A percentile compares a stretch with the other conserved stretches of the same genome.
Conservation (phyloP, 805 yeast species). For the Teunomyces cretensis region DNA sequence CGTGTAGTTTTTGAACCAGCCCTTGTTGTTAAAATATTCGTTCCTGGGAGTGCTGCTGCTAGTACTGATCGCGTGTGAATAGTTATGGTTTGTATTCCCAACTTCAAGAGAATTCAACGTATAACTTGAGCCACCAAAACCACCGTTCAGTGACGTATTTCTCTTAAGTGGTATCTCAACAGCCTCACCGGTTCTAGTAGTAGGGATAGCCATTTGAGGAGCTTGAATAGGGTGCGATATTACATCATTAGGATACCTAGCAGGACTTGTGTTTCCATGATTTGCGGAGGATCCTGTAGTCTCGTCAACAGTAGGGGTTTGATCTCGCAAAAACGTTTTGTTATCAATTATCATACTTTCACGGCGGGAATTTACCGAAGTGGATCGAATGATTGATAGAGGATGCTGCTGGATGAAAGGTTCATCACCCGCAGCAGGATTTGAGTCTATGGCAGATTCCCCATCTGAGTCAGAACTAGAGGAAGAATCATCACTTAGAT, state of each 20-base stretch:
- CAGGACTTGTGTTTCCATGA: constrained; percentile 1
- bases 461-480: constrained; percentile 25
- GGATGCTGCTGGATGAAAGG: constrained; percentile 21
- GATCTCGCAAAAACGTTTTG: constrained; percentile 10
- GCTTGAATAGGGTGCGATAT: constrained; percentile 25
- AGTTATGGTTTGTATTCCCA: constrained; percentile 1
- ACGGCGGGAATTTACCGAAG: constrained; percentile 25
- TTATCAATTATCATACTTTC: constrained; percentile 18
- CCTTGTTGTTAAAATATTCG: constrained; percentile 11
- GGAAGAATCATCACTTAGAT: constrained; percentile 64
- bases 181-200: constrained; percentile 76
- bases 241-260: constrained; percentile 6
- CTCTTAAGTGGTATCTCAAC: constrained; percentile 60
- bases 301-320: constrained; percentile 3
- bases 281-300: not conserved
- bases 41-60: constrained; percentile 20
- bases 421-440: constrained; percentile 14
- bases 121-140: constrained; percentile 1
- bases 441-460: constrained; percentile 1
- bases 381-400: constrained; percentile 28
- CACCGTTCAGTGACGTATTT: constrained; percentile 18
- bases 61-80: constrained; percentile 8
- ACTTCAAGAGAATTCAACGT: constrained; percentile 1
- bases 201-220: constrained; percentile 72
- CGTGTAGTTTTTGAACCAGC: constrained; percentile 32